Evolutionary conservation across 1,139 yeast species (phyloP).

Genomic region (Diutina mesorugosa): DNA sequence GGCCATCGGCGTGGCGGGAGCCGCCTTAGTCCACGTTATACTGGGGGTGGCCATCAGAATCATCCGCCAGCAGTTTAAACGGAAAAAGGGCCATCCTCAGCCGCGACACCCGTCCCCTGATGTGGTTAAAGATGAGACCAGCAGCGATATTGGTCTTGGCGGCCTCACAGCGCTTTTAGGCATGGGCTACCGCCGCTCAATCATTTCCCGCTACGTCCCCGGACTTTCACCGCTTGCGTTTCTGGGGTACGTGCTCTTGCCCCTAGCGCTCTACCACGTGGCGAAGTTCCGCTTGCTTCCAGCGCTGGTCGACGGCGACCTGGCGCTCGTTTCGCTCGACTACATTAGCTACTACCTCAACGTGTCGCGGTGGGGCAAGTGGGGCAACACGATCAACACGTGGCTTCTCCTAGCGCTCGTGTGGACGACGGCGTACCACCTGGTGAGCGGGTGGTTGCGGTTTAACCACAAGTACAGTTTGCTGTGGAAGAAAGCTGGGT

Average conservation of each 20-base stretch:
- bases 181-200: conserved; percentile 36
- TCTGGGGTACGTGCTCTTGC: conserved; percentile 45
- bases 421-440: conserved; percentile 17
- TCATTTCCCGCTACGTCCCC: conserved; percentile 22
- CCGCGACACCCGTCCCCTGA: conserved; percentile 4
- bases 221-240: conserved; percentile 37
- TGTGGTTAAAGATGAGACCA: conserved; percentile 15
- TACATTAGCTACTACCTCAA: conserved; percentile 36
- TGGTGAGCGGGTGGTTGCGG: conserved; percentile 22
- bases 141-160: conserved; percentile 43
- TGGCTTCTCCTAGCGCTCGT: conserved; percentile 6
- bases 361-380: conserved; percentile 8
- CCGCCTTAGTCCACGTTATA: conserved; percentile 35
- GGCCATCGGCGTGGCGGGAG: conserved; percentile 30
- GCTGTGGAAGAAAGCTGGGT: conserved; percentile 23
- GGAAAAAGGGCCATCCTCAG: background rate
- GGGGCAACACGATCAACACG: conserved; percentile 4
- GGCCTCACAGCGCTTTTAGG: conserved; percentile 45
- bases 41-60: conserved; percentile 41
- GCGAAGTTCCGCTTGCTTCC: conserved; percentile 39
- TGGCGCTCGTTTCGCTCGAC: conserved; percentile 40
- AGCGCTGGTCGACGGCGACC: conserved; percentile 45
- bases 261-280: conserved; percentile 31
- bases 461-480: conserved; percentile 16
- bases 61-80: conserved; percentile 12